Evolutionary conservation across 108 stramenopile genomes (phyloP).

Genomic region (Epipyxis sp.): DNA sequence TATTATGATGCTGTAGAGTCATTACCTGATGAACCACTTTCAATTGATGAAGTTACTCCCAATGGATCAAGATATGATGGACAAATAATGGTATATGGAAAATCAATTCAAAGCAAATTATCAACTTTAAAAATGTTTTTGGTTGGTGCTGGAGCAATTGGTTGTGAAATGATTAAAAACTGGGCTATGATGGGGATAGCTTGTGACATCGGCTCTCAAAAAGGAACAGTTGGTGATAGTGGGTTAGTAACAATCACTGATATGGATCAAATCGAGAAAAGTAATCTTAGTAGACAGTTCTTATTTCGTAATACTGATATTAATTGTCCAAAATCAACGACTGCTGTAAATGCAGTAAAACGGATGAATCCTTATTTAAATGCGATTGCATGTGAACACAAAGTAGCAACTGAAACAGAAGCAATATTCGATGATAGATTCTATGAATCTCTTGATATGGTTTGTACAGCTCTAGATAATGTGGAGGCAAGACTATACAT

Average conservation of each 20-base stretch:
- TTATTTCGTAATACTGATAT: constrained; percentile 92
- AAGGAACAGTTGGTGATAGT: not conserved
- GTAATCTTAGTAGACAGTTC: constrained; percentile 92
- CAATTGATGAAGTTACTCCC: constrained; percentile 44
- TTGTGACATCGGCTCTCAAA: constrained; percentile 48
- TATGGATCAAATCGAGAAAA: constrained; percentile 98
- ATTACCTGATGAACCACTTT: constrained; percentile 59
- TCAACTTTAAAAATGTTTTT: constrained; percentile 61
- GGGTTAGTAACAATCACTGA: constrained; percentile 81
- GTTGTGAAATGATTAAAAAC: constrained; percentile 99
- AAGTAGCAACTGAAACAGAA: constrained; percentile 89
- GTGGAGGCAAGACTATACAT: constrained; percentile 97
- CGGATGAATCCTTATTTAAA: constrained; percentile 84
- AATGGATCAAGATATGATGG: constrained; percentile 49
- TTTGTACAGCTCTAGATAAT: constrained; percentile 97
- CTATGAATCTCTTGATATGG: constrained; percentile 83
- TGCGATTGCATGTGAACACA: constrained; percentile 78
- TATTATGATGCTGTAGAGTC: constrained; percentile 93
- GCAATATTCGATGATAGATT: constrained; percentile 93
- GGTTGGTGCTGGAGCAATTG: constrained; percentile 98
- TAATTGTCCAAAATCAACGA: constrained; percentile 77
- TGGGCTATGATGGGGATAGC: constrained; percentile 98
- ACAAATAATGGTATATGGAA: constrained; percentile 53
- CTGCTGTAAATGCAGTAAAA: constrained; percentile 77
- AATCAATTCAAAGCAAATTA: constrained; percentile 33